Percentiles rank a stretch among this genome's conserved stretches.
Evolutionary conservation across 495 filamentous ascomycete species (phyloP).

Genomic region (Aspergillus nidulans): DNA sequence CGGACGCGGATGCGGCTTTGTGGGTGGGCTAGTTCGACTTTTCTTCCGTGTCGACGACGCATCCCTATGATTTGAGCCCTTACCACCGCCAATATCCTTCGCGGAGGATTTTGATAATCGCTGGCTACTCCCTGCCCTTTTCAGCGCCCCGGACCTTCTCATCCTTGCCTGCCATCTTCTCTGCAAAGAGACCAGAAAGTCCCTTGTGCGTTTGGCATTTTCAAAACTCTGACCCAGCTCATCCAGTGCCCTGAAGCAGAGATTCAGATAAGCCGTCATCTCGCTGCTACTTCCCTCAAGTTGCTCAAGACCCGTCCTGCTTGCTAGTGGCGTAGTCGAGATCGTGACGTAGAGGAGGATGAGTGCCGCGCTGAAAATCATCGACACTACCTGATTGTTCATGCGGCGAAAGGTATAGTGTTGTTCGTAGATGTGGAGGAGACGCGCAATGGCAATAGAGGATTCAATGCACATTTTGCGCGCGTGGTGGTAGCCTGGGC

Average conservation of each 20-base stretch:
- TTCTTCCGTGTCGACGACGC: constrained; percentile 27
- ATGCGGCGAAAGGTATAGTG: constrained; percentile 47
- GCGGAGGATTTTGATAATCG: constrained; percentile 4
- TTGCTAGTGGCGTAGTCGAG: constrained; percentile 30
- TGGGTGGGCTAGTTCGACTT: constrained; percentile 18
- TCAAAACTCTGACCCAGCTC: constrained; percentile 46
- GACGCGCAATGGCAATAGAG: constrained; percentile 39
- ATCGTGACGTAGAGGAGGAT: constrained; percentile 47
- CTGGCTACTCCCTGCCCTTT: constrained; percentile 31
- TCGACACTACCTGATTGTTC: constrained; percentile 48
- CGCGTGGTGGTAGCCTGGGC: constrained; percentile 43
- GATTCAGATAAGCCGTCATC: constrained; percentile 44
- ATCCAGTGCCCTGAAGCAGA: constrained; percentile 45
- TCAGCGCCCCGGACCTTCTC: constrained; percentile 35
- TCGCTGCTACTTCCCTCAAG: constrained; percentile 26
- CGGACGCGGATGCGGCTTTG: not conserved
- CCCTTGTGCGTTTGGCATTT: constrained; percentile 43
- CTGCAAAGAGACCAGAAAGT: constrained; percentile 42
- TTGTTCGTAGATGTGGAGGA: constrained; percentile 46
- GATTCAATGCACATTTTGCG: constrained; percentile 48
- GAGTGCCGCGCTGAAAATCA: constrained; percentile 48
- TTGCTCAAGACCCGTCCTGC: constrained; percentile 24
- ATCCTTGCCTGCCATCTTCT: constrained; percentile 46
- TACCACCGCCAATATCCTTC: not conserved
- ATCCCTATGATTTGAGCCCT: not conserved